Percentiles rank a stretch among this genome's conserved stretches.
Conservation (phyloP, 1,284 basidiomycete genomes). For the Naganishia cerealis region DNA sequence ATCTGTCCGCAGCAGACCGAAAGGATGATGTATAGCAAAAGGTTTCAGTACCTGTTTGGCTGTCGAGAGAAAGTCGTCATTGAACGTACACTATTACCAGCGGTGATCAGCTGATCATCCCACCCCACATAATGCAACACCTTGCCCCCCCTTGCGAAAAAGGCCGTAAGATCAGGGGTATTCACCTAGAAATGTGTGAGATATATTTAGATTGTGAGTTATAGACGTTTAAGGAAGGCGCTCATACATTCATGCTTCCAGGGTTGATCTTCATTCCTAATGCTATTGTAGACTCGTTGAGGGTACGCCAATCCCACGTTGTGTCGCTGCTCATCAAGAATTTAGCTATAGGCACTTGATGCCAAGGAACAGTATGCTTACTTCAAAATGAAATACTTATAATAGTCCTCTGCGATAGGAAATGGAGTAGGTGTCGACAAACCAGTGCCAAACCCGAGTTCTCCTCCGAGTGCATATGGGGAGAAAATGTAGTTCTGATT, state of each 20-base stretch:
- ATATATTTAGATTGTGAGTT: neutral
- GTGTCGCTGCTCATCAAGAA: neutral
- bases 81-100: slow-evolving; percentile 39
- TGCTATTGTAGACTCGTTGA: slow-evolving; percentile 8
- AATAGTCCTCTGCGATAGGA: slow-evolving; percentile 12
- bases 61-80: neutral
- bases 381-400: slow-evolving; percentile 23
- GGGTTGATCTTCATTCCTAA: slow-evolving; percentile 12
- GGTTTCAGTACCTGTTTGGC: too few relatives aligned
- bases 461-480: slow-evolving; percentile 8
- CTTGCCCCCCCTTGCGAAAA: slow-evolving; percentile 45
- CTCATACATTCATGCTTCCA: slow-evolving; percentile 15
- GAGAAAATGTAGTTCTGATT: slow-evolving; percentile 13
- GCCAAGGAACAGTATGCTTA: neutral
- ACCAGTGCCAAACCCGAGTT: slow-evolving; percentile 1
- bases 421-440: slow-evolving; percentile 10
- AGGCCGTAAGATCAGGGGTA: slow-evolving; percentile 43
- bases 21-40: too few relatives aligned
- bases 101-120: slow-evolving; percentile 50
- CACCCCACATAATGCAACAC: slow-evolving; percentile 50
- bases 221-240: neutral
- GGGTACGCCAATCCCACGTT: slow-evolving; percentile 15
- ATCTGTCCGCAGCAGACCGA: neutral
- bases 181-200: neutral
- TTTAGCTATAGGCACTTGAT: neutral